These are phyloP conservation scores for Fusarium continuum DNA, from an alignment of 2,329 filamentous ascomycete genomes.

Conservation along the genomic window DNA sequence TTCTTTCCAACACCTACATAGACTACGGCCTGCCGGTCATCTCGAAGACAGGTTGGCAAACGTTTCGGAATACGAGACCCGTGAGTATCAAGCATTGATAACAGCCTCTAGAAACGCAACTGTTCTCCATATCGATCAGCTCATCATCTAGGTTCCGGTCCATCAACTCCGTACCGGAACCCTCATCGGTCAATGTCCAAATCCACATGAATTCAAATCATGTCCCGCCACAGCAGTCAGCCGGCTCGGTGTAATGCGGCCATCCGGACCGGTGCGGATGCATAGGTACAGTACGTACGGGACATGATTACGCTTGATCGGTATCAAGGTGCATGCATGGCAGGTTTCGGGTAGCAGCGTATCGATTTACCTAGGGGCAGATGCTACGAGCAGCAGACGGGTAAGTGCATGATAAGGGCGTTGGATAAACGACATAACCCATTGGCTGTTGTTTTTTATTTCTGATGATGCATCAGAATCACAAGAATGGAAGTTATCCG, in stretches of 20 bases:
- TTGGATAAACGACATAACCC: background rate
- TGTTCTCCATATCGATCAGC: too few species aligned
- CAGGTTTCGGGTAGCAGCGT: conserved; percentile 23
- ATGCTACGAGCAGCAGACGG: background rate
- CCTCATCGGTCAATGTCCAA: background rate
- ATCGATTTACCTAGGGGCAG: conserved; percentile 7
- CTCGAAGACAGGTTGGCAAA: too few species aligned
- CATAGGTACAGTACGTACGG: background rate
- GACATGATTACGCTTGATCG: conserved; percentile 18
- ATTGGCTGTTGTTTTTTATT: background rate
- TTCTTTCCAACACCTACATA: too few species aligned
- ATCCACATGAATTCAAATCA: conserved; percentile 12
- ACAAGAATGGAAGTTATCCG: background rate
- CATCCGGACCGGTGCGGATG: conserved; percentile 7
- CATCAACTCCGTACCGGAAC: background rate
- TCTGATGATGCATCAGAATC: conserved; percentile 21
- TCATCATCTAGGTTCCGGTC: background rate
- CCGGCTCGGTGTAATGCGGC: conserved; percentile 17
- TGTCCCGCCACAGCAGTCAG: conserved; percentile 2
- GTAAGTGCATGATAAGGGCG: conserved; percentile 14
- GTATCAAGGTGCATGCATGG: conserved; percentile 20
- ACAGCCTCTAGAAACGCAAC: too few species aligned
- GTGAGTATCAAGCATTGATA: too few species aligned
- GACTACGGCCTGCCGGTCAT: too few species aligned
- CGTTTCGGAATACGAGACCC: too few species aligned